Evolutionary conservation across 305 asterid genomes (phyloP), one percentile per base, ranked within the genome.

Genomic region (Fraxinus sp.): DNA sequence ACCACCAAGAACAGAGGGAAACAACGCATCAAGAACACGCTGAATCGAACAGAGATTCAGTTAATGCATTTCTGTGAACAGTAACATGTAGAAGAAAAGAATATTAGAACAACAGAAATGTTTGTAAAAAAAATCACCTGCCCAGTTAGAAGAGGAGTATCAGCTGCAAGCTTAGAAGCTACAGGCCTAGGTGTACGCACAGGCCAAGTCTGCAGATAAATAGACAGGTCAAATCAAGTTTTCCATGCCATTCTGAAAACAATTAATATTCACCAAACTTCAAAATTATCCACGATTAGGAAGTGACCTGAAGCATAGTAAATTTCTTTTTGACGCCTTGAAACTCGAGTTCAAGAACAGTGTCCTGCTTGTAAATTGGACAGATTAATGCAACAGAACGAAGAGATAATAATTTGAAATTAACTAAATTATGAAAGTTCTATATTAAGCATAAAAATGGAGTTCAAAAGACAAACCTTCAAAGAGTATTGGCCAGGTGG

Each of bases 1-100:
- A 84, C 99, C 99, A 84, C 99, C 99, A 89, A 96, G 99, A 86
- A 96, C 98, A 0, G 99, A 96, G 46, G 99, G 99, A 83, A 96
- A 96, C 22, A 96, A 86, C 49, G 99, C 99, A 91, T 96, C 99
- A 85, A 96, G 99, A 85, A 96, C 99, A 85, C 98, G 98, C 98
- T 96, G 91, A 86, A 84, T 36, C 78, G 80, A 73, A 83, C 55
- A 82, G 85, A 86, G 79, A 81, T 14, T 86, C 74, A 91, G 86
- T 79, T 74, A 22, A 59, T 20, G 80, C 71, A 80, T 36, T 13
- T 13, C 39, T 37, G 39, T 26, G 77, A 14, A 57, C 57, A 22
- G 8, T 46, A 10, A 79, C 66, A 77, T 10, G 73, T 35, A 64
- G 73, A 74, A 66, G 28, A 26, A 77, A 49, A 64, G 77, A 36